These are phyloP conservation scores for Skeletonema grethae DNA, from an alignment of 108 stramenopile genomes.

Conservation along the genomic window DNA sequence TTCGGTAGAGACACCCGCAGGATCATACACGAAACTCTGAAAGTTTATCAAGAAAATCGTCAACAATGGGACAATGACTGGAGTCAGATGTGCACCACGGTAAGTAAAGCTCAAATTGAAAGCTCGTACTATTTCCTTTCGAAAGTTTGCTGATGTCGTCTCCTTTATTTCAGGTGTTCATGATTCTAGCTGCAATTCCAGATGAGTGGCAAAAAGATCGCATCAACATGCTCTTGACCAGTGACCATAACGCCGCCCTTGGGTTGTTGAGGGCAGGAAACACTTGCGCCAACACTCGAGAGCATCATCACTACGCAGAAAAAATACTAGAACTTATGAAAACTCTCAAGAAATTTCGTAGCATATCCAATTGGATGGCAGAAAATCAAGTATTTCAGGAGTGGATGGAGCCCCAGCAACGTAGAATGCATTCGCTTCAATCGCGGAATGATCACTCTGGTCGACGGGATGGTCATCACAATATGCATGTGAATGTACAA, in stretches of 20 bases:
- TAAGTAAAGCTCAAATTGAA: conserved; percentile 8
- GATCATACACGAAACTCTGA: conserved; percentile 54
- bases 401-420: conserved; percentile 71
- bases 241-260: conserved; percentile 34
- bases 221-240: conserved; percentile 62
- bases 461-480: conserved; percentile 48
- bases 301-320: conserved; percentile 43
- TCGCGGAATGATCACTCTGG: conserved; percentile 45
- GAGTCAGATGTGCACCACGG: conserved; percentile 37
- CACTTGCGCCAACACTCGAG: conserved; percentile 43
- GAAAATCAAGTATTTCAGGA: conserved; percentile 59
- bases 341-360: conserved; percentile 48
- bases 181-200: conserved; percentile 60
- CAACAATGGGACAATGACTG: conserved; percentile 60
- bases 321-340: conserved; percentile 65
- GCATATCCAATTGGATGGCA: conserved; percentile 73
- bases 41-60: conserved; percentile 38
- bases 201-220: conserved; percentile 66
- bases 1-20: conserved; percentile 35
- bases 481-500: conserved; percentile 24
- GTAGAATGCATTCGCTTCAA: conserved; percentile 30
- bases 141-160: neutral
- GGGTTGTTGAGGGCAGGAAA: conserved; percentile 38
- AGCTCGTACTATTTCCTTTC: neutral
- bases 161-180: conserved; percentile 33